Conservation (phyloP, 192 early-diverging fungal species). For the Dimargaris xerosporica region DNA sequence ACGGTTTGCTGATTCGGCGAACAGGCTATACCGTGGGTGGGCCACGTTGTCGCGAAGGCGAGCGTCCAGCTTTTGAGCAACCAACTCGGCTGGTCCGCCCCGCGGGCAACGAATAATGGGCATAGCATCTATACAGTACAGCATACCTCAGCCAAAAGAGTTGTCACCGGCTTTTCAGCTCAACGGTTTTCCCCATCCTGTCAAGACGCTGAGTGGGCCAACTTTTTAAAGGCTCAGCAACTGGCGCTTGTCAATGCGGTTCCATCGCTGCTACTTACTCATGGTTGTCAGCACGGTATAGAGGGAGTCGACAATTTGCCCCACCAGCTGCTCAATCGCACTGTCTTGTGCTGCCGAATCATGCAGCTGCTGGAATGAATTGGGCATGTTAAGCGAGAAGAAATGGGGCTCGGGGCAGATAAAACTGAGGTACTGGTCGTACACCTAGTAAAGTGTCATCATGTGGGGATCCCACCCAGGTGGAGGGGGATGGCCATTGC, state of each 20-base stretch:
- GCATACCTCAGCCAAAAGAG: too few species aligned
- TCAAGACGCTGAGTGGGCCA: too few species aligned
- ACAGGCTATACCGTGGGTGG: constrained; percentile 76
- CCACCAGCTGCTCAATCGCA: constrained; percentile 62
- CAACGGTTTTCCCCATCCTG: too few species aligned
- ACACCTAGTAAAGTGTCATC: constrained; percentile 33
- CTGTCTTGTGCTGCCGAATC: constrained; percentile 68
- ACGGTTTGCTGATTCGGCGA: constrained; percentile 28
- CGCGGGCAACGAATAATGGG: constrained; percentile 84
- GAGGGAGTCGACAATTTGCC: constrained; percentile 60
- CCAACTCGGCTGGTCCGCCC: constrained; percentile 86
- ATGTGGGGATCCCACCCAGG: not conserved
- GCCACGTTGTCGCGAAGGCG: constrained; percentile 82
- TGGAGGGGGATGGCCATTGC: not conserved
- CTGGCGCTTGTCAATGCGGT: too few species aligned
- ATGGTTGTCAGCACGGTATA: constrained; percentile 89
- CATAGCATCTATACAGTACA: constrained; percentile 38
- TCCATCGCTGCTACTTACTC: constrained; percentile 34
- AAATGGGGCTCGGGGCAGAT: constrained; percentile 80
- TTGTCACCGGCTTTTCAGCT: too few species aligned
- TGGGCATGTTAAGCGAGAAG: constrained; percentile 75
- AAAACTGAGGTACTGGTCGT: constrained; percentile 96
- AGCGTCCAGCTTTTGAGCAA: constrained; percentile 78
- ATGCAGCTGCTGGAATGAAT: constrained; percentile 71
- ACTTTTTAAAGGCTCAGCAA: too few species aligned